Base-by-base conservation (phyloP, 2,329 filamentous ascomycete genomes). In the Botryotinia calthae region DNA sequence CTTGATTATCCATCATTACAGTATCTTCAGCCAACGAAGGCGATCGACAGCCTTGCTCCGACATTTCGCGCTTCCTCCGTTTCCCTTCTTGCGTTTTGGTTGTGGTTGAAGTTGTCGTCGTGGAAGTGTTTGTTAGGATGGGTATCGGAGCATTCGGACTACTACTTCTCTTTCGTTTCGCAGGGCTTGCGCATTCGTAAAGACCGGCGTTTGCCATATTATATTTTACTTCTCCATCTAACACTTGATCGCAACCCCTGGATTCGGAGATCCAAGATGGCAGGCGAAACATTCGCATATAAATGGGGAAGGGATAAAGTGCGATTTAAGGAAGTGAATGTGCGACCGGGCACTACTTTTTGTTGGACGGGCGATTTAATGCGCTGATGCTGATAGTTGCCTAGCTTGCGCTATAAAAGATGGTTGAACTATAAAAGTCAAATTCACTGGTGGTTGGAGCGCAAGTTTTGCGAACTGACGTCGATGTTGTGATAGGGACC, bases 221-320 rank as follows among this genome's bases (percentile, higher is more conserved):
- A 76, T 82, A 80, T 75, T 82, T 82, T 76, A 82, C 80, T 77
- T 84, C 82, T 76, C 79, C 80, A 80, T 81, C 74, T 79, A 84
- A 80, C 76, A 83, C 82, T 81, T 84, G 85, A 73, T 89, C 87
- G 83, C 84, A 86, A 85, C 85, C 86, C 85, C 85, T 85, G 76
- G 85, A 82, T 79, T 89, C 88, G 78, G 86, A 85, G 79, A 84
- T 83, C 87, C 87, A 90, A 75, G 78, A 78, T 72, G 76, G 68
- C 80, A 89, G 87, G 77, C 86, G 85, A 82, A 90, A 89, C 88
- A 90, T 90, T 82, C 84, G 84, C 82, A 84, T 83, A 81, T 81
- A 81, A 71, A 64, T 28, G 46, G 18, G 18, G 54, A 69, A 67
- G 51, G 46, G 16, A 51, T 8, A 20, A 18, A 14, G 46, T 31